These are phyloP conservation scores for Neurospora sublineolata DNA, from an alignment of 495 filamentous ascomycete species.

Conservation along the genomic window DNA sequence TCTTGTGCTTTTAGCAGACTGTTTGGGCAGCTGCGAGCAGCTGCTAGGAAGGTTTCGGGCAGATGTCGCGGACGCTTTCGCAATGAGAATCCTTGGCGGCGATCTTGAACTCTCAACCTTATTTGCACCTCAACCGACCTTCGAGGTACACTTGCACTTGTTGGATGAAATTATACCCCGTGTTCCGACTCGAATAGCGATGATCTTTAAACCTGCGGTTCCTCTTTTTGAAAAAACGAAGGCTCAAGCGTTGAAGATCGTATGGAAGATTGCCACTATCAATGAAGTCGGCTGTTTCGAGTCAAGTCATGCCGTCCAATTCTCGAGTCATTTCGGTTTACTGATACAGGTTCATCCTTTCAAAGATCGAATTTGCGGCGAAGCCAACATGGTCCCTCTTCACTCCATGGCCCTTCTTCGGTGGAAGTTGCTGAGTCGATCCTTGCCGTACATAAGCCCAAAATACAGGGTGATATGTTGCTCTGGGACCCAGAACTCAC, in stretches of 20 bases:
- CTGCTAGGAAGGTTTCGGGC: background rate
- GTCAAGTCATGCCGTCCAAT: background rate
- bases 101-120: background rate
- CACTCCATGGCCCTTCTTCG: background rate
- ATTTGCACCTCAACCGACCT: background rate
- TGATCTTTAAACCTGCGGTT: background rate
- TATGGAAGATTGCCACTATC: background rate
- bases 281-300: background rate
- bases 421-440: background rate
- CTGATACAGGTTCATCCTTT: background rate
- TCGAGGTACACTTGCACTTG: background rate
- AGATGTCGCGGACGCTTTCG: background rate
- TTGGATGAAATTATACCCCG: background rate
- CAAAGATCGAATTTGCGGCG: background rate
- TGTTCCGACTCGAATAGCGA: background rate
- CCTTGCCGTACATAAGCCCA: background rate
- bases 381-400: too few relatives aligned
- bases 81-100: background rate
- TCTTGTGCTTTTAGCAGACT: background rate
- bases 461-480: background rate
- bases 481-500: background rate
- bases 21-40: background rate
- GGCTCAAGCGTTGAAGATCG: background rate
- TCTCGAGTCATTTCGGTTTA: constrained; percentile 1
- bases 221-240: background rate